phyloP scores from a whole-genome alignment of 148 eudicot genomes.

The Camellia sinensis region DNA sequence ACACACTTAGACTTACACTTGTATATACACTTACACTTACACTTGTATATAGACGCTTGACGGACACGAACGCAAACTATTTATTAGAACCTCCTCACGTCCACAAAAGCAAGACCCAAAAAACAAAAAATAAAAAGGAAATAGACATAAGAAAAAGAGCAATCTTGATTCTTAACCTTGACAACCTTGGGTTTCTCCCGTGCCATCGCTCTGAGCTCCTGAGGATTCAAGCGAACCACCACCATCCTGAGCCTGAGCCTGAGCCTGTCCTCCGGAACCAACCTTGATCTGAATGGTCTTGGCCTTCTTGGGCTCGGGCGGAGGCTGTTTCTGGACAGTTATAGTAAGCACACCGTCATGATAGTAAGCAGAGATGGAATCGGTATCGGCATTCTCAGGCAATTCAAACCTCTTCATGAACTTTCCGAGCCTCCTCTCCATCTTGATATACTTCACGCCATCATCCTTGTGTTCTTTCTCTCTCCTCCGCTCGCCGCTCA shows the following conservation, averaged over 20 bases:
- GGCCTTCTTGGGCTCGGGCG: conserved; percentile 64
- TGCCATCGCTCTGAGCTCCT: no score
- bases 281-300: conserved; percentile 58
- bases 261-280: conserved; percentile 18
- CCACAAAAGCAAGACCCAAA: no score
- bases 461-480: conserved; percentile 36
- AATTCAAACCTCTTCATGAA: conserved; percentile 65
- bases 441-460: conserved; percentile 46
- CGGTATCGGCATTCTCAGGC: conserved; percentile 61
- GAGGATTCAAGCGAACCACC: not conserved
- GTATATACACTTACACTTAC: no score
- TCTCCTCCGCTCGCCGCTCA: conserved; percentile 53
- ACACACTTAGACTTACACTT: no score
- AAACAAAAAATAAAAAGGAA: no score
- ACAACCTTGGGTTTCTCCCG: not conserved
- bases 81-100: no score
- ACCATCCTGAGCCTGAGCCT: not conserved
- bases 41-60: no score
- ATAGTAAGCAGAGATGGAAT: conserved; percentile 40
- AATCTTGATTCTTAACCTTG: no score
- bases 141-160: no score
- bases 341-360: conserved; percentile 64
- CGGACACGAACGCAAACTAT: no score
- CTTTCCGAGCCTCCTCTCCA: conserved; percentile 65
- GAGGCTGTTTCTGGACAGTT: conserved; percentile 58